Percentiles rank a stretch among this genome's conserved stretches.
These are phyloP conservation scores for Boletus sp. DNA, from an alignment of 768 basidiomycete species.

Conservation along the genomic window DNA sequence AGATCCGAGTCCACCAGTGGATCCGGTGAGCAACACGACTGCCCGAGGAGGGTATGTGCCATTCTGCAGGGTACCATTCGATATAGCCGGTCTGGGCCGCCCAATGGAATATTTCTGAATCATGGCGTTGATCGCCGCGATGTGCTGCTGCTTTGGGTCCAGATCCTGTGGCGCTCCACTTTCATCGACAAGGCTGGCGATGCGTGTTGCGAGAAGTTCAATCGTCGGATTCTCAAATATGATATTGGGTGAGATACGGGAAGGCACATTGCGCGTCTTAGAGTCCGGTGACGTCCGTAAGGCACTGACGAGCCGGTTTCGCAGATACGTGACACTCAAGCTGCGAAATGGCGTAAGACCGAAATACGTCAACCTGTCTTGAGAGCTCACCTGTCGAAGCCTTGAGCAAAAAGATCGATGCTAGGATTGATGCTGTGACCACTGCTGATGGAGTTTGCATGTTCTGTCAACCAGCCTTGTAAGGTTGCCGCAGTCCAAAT, in stretches of 20 bases:
- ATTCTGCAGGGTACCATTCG: neutral
- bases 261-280: no score
- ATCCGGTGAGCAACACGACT: no score
- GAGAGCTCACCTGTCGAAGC: slow-evolving; percentile 30
- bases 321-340: slow-evolving; percentile 21
- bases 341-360: slow-evolving; percentile 5
- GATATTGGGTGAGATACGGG: no score
- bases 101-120: slow-evolving; percentile 7
- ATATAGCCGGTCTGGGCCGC: neutral
- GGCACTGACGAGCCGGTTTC: no score
- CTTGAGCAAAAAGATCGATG: slow-evolving; percentile 26
- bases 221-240: no score
- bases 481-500: slow-evolving; percentile 1
- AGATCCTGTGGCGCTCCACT: neutral
- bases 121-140: no score
- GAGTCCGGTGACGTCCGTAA: no score
- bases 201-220: neutral
- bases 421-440: neutral
- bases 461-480: slow-evolving; percentile 5
- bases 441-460: neutral
- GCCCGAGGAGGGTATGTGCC: neutral
- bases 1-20: slow-evolving; percentile 41
- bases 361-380: neutral
- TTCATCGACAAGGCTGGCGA: slow-evolving; percentile 7
- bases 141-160: slow-evolving; percentile 22